Base-by-base conservation (phyloP, 169 alveolate species). In the Eimeria brunetti region DNA sequence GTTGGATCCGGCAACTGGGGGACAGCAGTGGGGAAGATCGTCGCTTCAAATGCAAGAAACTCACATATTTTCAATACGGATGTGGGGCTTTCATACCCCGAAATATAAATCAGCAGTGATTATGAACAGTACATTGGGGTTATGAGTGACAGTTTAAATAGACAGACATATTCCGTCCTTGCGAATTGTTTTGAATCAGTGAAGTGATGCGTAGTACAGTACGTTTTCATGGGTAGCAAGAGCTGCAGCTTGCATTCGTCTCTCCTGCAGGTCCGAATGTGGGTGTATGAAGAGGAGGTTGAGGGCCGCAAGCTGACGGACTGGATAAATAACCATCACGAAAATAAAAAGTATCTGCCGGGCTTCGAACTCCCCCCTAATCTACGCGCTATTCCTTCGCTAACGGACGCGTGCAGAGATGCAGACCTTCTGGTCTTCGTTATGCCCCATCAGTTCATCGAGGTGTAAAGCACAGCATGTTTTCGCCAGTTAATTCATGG, bases 1-100 rank as follows among this genome's bases (percentile, higher is more conserved):
- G 95, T 98, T 75, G 99, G 98, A 51, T 96, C 99, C 83, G 99
- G 99, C 8, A 97, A 97, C 91, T 98, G 99, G 99, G 99, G 99
- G 16, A 96, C 98, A 33, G 99, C 98, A 44, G 96, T 97, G 51
- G 97, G 98, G 46, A 97, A 97, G 93, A 96, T 97, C 36, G 97
- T 97, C 24, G 96, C 98, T 38, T 38, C 89, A 36, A 96, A 96
- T 49, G 95, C 97, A 56, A 56, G 75, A 24, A 60, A 81, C 36
- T 95, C 97, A 62, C 94, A 92, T 60, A 69, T 95, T 22, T 95
- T 95, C 83, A 69, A 91, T 75, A 60, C 94, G 18, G 93, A 88
- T 38, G 96, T 95, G 78, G 33, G 96, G 62, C 56, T 44, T 33
- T 85, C 27, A 3, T 49, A 16, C 51, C 76, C 76, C 36, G 9